A percentile compares a stretch with the other conserved stretches of the same genome.
Conservation (phyloP, 495 filamentous ascomycete species). For the Neurospora tetraspora region DNA sequence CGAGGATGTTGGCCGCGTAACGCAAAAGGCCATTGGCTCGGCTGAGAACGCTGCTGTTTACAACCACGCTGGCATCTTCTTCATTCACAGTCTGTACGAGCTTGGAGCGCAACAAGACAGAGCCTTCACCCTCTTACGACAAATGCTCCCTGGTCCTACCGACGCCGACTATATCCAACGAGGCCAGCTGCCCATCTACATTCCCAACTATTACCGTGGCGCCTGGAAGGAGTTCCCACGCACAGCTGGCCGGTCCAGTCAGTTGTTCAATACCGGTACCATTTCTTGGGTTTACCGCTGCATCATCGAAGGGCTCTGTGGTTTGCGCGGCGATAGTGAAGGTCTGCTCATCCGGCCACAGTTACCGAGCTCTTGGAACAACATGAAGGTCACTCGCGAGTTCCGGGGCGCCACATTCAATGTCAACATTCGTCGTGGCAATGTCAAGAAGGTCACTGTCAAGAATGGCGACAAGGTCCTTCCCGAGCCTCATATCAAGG, state of each 20-base stretch:
- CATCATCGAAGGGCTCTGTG: conserved; percentile 45
- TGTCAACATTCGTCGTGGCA: conserved; percentile 32
- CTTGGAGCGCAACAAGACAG: conserved; percentile 38
- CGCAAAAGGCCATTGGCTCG: conserved; percentile 46
- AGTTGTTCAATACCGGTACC: conserved; percentile 49
- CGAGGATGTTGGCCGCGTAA: conserved; percentile 48
- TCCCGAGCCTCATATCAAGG: conserved; percentile 27
- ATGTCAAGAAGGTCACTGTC: conserved; percentile 34
- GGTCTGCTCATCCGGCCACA: conserved; percentile 39
- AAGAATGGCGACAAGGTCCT: conserved; percentile 22
- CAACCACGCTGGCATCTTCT: conserved; percentile 47
- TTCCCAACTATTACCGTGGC: conserved; percentile 49
- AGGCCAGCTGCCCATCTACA: conserved; percentile 45
- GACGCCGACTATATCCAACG: conserved; percentile 42
- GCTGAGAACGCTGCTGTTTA: conserved; percentile 48
- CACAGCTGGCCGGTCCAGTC: conserved; percentile 43
- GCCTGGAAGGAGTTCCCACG: conserved; percentile 39
- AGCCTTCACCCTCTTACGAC: conserved; percentile 38
- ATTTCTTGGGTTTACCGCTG: conserved; percentile 45
- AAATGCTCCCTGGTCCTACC: conserved; percentile 42
- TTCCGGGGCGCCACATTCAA: conserved; percentile 44
- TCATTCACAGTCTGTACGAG: conserved; percentile 40
- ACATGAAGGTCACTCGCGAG: conserved; percentile 35
- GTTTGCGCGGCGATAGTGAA: conserved; percentile 36
- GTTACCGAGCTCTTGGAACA: conserved; percentile 37